phyloP scores from a whole-genome alignment of 2,329 filamentous ascomycete genomes.

The Cercospora sesami region DNA sequence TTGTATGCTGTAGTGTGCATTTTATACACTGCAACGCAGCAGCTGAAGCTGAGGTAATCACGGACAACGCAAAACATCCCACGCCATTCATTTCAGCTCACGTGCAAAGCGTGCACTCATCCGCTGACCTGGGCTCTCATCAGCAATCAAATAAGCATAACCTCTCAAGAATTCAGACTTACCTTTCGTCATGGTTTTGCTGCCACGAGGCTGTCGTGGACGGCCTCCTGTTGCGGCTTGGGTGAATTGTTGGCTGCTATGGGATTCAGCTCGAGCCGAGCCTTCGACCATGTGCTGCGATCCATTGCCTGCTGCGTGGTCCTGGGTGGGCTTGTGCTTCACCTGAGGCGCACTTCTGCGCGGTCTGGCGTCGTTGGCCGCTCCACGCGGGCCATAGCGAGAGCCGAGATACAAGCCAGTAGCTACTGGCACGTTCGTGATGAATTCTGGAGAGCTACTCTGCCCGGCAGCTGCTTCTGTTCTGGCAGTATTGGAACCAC shows the following conservation, averaged over 20 bases:
- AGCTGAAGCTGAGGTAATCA: background rate
- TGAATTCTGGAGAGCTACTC: constrained; percentile 33
- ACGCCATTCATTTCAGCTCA: constrained; percentile 24
- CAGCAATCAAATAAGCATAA: background rate
- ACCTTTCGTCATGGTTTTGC: constrained; percentile 29
- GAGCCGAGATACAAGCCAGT: constrained; percentile 12
- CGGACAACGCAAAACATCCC: background rate
- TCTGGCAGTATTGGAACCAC: background rate
- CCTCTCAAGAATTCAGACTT: background rate
- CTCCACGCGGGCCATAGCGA: background rate
- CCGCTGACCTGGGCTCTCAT: constrained; percentile 23
- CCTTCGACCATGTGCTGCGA: constrained; percentile 8
- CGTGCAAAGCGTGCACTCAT: constrained; percentile 31
- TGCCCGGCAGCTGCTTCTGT: background rate
- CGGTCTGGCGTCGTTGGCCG: background rate
- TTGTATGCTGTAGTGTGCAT: background rate
- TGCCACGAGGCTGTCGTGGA: constrained; percentile 13
- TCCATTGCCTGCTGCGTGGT: background rate
- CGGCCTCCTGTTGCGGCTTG: constrained; percentile 21
- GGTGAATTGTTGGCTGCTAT: constrained; percentile 12
- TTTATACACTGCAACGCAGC: background rate
- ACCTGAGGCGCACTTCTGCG: background rate
- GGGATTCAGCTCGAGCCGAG: background rate
- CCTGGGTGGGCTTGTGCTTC: background rate
- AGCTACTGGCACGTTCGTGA: constrained; percentile 17